Evolutionary conservation across 2,329 filamentous ascomycete species (phyloP), one percentile per base, ranked within the genome.

Genomic region (Phyllachora maydis): DNA sequence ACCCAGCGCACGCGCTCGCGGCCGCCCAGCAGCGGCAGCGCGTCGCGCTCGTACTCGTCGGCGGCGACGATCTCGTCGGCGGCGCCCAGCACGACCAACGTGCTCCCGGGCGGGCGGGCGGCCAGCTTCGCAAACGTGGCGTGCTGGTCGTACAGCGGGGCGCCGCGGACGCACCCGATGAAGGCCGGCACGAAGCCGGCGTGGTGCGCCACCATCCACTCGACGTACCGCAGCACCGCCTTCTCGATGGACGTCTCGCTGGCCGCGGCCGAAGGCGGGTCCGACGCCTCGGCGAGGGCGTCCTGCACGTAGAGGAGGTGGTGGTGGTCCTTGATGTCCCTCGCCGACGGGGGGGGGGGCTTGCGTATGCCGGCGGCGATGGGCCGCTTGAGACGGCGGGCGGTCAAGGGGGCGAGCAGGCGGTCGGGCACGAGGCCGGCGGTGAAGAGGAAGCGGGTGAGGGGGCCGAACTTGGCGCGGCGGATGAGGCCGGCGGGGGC

Each of bases 401-500:
- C 46, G 3, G 61, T 61, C 27, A 64, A 37, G 22, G 45, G 42
- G 15, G 54, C 47, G 6, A 67, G 45, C 8, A 69, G 34, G 4
- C 50, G 43, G 30, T 60, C 56, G 3, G 65, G 65, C 9, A 71
- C 39, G 21, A 62, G 33, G 10, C 59, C 60, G 5, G 56, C 56
- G n/a, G 46, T 50, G 43, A 67, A 70, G 24, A 68, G 36, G 25
- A 65, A 39, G 19, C 56, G 52, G 15, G 52, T 54, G 7, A 50
- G 31, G 18, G 46, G 42, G 12, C 59, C 60, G 30, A 69, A 63
- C 34, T 56, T 56, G 27, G 54, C 46, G 0, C 54, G 45, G 19
- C 62, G 51, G 32, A 92, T 65, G 21, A 92, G 54, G 1, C 83
- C 83, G 1, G 71, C 59, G 0, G 83, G 81, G 0, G 81, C 79